Evolutionary conservation across 805 yeast species (phyloP).

Genomic region (Candida rishiriensis): DNA sequence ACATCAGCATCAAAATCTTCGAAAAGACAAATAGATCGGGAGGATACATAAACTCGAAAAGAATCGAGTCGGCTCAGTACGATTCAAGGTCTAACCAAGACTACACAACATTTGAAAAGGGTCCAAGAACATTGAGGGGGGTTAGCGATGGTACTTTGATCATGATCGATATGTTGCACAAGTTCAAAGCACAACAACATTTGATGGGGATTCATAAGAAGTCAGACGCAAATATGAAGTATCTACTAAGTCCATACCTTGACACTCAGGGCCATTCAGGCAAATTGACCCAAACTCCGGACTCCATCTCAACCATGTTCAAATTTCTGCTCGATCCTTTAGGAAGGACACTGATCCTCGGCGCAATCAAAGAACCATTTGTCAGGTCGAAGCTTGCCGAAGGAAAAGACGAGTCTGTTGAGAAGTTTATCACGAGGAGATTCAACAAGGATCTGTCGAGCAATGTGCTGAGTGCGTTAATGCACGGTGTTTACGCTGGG

Average conservation of each 20-base stretch:
- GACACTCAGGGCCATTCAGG: constrained; percentile 26
- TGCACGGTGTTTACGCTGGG: constrained; percentile 92
- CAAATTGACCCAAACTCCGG: constrained; percentile 52
- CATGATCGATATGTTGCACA: constrained; percentile 54
- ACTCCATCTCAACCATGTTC: constrained; percentile 27
- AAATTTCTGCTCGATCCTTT: constrained; percentile 25
- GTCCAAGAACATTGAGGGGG: constrained; percentile 89
- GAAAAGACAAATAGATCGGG: constrained; percentile 59
- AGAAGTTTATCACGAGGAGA: constrained; percentile 60
- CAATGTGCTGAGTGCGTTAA: constrained; percentile 71
- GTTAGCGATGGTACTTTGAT: constrained; percentile 72
- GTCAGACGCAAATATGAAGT: constrained; percentile 70
- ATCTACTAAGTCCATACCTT: constrained; percentile 39
- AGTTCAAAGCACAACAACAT: constrained; percentile 43
- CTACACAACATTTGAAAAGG: constrained; percentile 59
- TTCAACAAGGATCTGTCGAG: constrained; percentile 53
- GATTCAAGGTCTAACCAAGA: constrained; percentile 21
- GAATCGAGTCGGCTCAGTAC: constrained; percentile 26
- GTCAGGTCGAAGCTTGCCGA: constrained; percentile 20
- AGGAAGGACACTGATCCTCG: constrained; percentile 33
- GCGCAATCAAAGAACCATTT: constrained; percentile 51
- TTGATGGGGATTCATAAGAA: constrained; percentile 54
- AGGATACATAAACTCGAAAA: constrained; percentile 70
- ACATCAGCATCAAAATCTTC: constrained; percentile 55
- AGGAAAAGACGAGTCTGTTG: constrained; percentile 65